Evolutionary conservation across 371 early-diverging fungal species (phyloP), one percentile per base, ranked within the genome.

Genomic region (Zychaea mexicana): DNA sequence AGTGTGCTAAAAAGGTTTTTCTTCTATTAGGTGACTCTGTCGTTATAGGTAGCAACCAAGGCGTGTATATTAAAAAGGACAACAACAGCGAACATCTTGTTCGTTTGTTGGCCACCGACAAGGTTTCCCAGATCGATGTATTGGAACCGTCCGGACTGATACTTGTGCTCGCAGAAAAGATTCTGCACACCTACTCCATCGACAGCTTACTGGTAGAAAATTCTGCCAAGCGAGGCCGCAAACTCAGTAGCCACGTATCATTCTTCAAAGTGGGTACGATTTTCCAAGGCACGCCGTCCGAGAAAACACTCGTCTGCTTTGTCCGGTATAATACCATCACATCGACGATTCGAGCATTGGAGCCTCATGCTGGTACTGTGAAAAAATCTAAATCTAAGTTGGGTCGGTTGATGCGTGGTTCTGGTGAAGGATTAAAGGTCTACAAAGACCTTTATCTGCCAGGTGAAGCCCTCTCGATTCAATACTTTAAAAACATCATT

Each of bases 261-360:
- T 96, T 97, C 70, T 94, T 97, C 84, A 94, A 95, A 67, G 86
- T 89, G 7, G 98, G 98, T 4, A 77, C 85, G 12, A 90, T 89
- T 60, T 77, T 84, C 64, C 89, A 91, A 24, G 94, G 92, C 12
- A 74, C 84, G 10, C 88, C 86, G 65, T 73, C 81, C 52, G 90
- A 91, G 61, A 72, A 82, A 54, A 87, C 91, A 1, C 70, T 95
- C 17, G 89, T 97, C 24, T 90, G 91, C 56, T 85, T 87, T 53
- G 93, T 94, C 7, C 85, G 88, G 19, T 79, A 82, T 32, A 86
- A 87, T 59, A 80, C 92, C 6, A 74, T 87, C 49, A 81, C 79
- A 22, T 88, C 92, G 0, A 91, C 87, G 4, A 88, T 94, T 65
- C 93, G 92, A 64, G 89, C 91, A 0, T 69, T 91, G 32, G 95